These are phyloP conservation scores for Spinacia oleracea DNA, from an alignment of 179 eudicot species.

Conservation along the genomic window DNA sequence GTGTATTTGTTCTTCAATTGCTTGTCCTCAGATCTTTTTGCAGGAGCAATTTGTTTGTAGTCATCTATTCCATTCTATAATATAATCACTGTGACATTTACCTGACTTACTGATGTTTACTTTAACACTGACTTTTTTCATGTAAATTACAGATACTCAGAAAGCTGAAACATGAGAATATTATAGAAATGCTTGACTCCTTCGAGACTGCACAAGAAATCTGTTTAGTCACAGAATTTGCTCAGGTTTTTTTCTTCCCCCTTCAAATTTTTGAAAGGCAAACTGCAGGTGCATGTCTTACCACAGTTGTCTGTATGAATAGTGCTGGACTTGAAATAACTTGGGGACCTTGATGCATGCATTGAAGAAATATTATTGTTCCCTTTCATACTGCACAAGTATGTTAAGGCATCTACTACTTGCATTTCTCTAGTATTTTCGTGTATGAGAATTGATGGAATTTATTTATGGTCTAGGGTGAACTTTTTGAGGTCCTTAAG, in stretches of 20 bases:
- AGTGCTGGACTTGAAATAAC: background rate
- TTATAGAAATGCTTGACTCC: conserved; percentile 91
- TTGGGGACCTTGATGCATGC: background rate
- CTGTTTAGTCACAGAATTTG: conserved; percentile 95
- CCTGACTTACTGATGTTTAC: conserved; percentile 1
- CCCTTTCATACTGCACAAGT: background rate
- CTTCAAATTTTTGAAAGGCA: background rate
- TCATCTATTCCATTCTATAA: background rate
- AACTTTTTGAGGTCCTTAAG: conserved; percentile 93
- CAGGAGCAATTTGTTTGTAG: background rate
- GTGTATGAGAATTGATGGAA: background rate
- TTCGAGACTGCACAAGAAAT: conserved; percentile 89
- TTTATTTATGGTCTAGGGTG: conserved; percentile 56
- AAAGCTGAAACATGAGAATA: conserved; percentile 91
- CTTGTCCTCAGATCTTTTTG: background rate
- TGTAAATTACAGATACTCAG: conserved; percentile 63
- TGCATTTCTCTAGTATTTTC: background rate
- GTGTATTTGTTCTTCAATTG: background rate
- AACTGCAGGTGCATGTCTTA: background rate
- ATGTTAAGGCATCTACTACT: background rate
- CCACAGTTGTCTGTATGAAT: background rate
- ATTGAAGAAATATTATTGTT: background rate
- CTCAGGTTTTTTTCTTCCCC: conserved; percentile 52
- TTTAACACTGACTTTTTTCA: conserved; percentile 17
- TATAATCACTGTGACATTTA: background rate